Evolutionary conservation across 2,329 filamentous ascomycete species (phyloP), one percentile per base, ranked within the genome.

Genomic region (Xylariaceae sp.): DNA sequence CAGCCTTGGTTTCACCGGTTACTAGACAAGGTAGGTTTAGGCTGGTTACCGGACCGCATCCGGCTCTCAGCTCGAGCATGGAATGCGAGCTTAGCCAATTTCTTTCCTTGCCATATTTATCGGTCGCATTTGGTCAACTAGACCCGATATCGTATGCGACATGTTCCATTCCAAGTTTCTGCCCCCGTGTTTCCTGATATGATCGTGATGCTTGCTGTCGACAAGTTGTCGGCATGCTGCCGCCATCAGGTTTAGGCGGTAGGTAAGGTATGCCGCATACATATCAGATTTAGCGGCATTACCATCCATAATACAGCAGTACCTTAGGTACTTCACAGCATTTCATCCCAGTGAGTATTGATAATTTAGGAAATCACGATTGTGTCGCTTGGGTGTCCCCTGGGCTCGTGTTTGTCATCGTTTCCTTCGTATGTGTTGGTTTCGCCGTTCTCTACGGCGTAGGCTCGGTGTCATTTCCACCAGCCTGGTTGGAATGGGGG

Each of bases 301-400:
- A 30, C 40, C 33, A 34, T 32, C 18, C 34, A 19, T 42, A 28
- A 19, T 33, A 31, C 31, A 40, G n/a, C n/a, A n/a, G n/a, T 18
- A 36, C 36, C 27, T 39, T 31, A 40, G 40, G 41, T 37, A 53
- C 50, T 52, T n/a, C n/a, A n/a, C n/a, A n/a, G n/a, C n/a, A n/a
- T n/a, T n/a, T n/a, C n/a, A n/a, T n/a, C n/a, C n/a, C n/a, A n/a
- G n/a, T n/a, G n/a, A n/a, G n/a, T n/a, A n/a, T n/a, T n/a, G n/a
- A n/a, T n/a, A n/a, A n/a, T n/a, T n/a, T n/a, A n/a, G 48, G 45
- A 51, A 48, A 47, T 48, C 46, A 39, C 16, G 40, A 42, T 48
- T 52, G 26, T 38, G 21, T 34, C 31, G 36, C 14, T 13, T 32
- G 38, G 27, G 35, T 36, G 38, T 17, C 24, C 33, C 23, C 15